Conservation (phyloP, 2,329 filamentous ascomycete species). For the Tolypocladium tundrense region DNA sequence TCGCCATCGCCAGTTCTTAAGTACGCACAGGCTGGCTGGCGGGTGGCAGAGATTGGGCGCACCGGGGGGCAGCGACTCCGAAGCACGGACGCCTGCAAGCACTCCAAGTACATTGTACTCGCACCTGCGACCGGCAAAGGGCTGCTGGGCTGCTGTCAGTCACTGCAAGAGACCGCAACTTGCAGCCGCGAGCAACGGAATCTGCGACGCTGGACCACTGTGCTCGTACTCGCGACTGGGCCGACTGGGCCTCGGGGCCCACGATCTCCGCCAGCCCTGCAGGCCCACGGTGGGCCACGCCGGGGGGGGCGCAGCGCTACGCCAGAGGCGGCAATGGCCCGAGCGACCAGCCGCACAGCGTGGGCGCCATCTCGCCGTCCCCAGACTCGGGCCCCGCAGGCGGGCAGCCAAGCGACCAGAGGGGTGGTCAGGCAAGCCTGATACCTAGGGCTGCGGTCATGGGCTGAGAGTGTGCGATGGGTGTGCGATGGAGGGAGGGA, state of each 20-base stretch:
- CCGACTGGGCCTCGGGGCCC: background rate
- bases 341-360: background rate
- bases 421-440: background rate
- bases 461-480: background rate
- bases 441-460: background rate
- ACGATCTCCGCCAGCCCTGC: constrained; percentile 3
- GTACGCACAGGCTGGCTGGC: background rate
- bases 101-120: background rate
- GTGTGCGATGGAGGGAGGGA: background rate
- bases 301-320: constrained; percentile 1
- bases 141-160: background rate
- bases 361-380: constrained; percentile 2
- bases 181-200: background rate
- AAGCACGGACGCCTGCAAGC: background rate
- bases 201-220: background rate
- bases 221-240: background rate
- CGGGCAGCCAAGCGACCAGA: background rate
- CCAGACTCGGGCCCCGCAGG: constrained; percentile 5
- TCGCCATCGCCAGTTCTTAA: constrained; percentile 6
- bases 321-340: constrained; percentile 3
- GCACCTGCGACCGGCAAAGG: background rate
- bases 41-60: background rate
- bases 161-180: background rate
- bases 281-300: background rate
- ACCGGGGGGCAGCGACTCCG: background rate